Percentiles rank a stretch among this genome's conserved stretches.
These are phyloP conservation scores for Hysterangium stoloniferum DNA, from an alignment of 768 basidiomycete genomes.

Conservation along the genomic window DNA sequence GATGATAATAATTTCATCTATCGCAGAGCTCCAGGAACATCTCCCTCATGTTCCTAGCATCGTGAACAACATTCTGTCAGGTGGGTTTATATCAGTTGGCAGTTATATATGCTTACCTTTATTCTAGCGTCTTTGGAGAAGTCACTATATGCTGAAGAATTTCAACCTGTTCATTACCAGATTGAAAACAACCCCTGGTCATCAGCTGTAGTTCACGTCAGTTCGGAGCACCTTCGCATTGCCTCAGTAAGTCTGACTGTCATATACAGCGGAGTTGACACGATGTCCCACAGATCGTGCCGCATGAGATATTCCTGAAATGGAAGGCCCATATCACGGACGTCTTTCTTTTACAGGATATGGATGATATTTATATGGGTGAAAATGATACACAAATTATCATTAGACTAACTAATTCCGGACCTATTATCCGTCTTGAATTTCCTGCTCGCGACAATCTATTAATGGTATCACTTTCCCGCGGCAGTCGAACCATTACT, in stretches of 20 bases:
- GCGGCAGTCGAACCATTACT: constrained; percentile 6
- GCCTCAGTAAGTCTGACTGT: constrained; percentile 53
- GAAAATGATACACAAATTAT: not conserved
- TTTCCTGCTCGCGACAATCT: constrained; percentile 61
- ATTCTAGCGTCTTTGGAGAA: too few relatives aligned
- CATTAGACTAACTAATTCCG: not conserved
- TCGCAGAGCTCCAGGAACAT: constrained; percentile 49
- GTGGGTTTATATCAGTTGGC: too few relatives aligned
- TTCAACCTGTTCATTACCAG: constrained; percentile 44
- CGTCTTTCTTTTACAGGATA: constrained; percentile 67
- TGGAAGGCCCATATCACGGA: constrained; percentile 71
- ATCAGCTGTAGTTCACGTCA: constrained; percentile 63
- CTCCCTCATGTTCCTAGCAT: constrained; percentile 29
- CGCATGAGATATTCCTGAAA: too few relatives aligned
- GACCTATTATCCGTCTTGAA: constrained; percentile 2
- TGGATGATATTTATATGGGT: constrained; percentile 84
- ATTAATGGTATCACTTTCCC: constrained; percentile 50
- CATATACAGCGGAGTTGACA: too few relatives aligned
- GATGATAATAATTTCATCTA: constrained; percentile 55
- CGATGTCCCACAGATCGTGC: too few relatives aligned
- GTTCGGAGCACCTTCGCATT: constrained; percentile 61
- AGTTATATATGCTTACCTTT: too few relatives aligned
- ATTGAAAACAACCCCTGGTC: constrained; percentile 56
- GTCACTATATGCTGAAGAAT: too few relatives aligned
- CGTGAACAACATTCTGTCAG: too few relatives aligned